Evolutionary conservation across 106 monocot genomes (phyloP), one percentile per base, ranked within the genome.

Genomic region (Dioscorea zingiberensis): DNA sequence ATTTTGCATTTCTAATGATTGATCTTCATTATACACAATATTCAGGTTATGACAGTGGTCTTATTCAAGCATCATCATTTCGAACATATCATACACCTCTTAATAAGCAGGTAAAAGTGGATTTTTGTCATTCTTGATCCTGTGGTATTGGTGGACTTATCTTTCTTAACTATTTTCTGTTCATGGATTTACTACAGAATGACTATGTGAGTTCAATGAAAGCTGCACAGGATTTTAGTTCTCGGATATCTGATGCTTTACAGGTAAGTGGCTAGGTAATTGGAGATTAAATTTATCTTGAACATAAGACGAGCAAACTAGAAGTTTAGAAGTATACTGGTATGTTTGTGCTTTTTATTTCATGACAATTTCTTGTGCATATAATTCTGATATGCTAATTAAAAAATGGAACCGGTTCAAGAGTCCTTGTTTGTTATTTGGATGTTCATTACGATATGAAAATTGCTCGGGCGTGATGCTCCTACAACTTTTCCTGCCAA

Each of bases 81-180:
- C 92, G 97, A 44, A 98, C 97, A 58, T 98, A 98, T 58, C 97
- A 98, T 70, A 89, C 83, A 48, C 92, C 97, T 22, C 86, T 98
- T 54, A 98, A 81, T 68, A 89, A 89, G 74, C 97, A 98, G 79
- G 97, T 98, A 78, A 75, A 54, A 15, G 55, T 22, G 49, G 16
- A 45, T 46, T 25, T 12, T 9, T 18, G 7, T 28, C 25, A 54
- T 45, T 32, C 64, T 17, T 47, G 6, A 2, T 38, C 38, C 38
- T 6, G 38, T 6, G 10, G 38, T 2, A 38, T n/a, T 38, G 38
- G 10, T 38, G 38, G 25, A 13, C 17, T 24, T 15, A 47, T 30
- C 13, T 32, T 66, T 59, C 9, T 62, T 47, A 24, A 21, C n/a
- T 63, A 6, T 57, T 29, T 55, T 54, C 47, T 73, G 55, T 22